These are phyloP conservation scores for Metschnikowia colocasiae DNA, from an alignment of 805 yeast species.

Conservation along the genomic window DNA sequence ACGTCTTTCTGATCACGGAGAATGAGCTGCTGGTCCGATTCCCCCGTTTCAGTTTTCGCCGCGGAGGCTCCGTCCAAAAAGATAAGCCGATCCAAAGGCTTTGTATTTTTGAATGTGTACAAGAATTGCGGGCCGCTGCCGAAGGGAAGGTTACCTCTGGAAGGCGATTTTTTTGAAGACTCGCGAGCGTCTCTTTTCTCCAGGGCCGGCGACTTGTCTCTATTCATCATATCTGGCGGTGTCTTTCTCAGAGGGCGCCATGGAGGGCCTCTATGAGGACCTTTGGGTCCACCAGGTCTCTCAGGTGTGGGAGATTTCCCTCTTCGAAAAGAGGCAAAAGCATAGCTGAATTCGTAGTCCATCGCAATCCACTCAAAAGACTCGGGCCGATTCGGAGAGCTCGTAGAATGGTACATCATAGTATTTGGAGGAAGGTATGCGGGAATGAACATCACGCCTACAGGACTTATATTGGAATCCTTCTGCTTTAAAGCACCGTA, in stretches of 20 bases:
- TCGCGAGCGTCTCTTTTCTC: not conserved
- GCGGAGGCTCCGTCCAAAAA: conserved; percentile 68
- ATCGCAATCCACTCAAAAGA: conserved; percentile 61
- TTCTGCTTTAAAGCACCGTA: conserved; percentile 51
- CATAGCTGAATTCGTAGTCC: conserved; percentile 59
- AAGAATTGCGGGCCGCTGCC: conserved; percentile 19
- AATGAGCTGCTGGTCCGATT: conserved; percentile 50
- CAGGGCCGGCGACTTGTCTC: not conserved
- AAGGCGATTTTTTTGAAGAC: not conserved
- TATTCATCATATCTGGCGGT: not conserved
- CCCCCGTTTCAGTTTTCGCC: conserved; percentile 54
- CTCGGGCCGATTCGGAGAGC: conserved; percentile 38
- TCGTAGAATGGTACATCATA: conserved; percentile 51
- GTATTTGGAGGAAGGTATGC: conserved; percentile 61
- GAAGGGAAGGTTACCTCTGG: not conserved
- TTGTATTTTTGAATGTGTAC: conserved; percentile 45
- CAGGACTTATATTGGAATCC: conserved; percentile 50
- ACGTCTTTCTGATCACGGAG: conserved; percentile 20
- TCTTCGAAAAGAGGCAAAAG: conserved; percentile 35
- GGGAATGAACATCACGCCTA: conserved; percentile 56
- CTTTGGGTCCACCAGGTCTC: not conserved
- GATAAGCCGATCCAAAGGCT: conserved; percentile 47
- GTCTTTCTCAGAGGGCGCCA: not conserved
- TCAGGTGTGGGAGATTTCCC: conserved; percentile 8
- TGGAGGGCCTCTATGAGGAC: not conserved